phyloP scores from a whole-genome alignment of 768 basidiomycete genomes.

The Brasilioporus rufonigricans region DNA sequence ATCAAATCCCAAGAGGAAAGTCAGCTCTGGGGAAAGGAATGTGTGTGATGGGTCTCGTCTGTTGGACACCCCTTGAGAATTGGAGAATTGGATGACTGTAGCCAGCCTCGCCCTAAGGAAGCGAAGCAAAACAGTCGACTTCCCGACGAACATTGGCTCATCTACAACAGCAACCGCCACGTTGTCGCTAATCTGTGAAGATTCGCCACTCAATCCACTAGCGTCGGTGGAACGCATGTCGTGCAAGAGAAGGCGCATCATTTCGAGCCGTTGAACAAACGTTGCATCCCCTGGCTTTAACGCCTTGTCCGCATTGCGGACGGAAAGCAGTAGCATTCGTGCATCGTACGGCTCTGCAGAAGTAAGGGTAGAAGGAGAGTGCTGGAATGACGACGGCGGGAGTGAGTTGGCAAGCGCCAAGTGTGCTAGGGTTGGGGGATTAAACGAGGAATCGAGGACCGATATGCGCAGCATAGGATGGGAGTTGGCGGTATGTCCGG shows the following conservation, averaged over 20 bases:
- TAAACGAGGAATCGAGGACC: slow-evolving; percentile 90
- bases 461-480: slow-evolving; percentile 48
- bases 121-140: slow-evolving; percentile 56
- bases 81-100: background rate
- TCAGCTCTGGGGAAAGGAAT: slow-evolving; percentile 41
- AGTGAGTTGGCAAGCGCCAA: slow-evolving; percentile 62
- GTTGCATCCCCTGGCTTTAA: slow-evolving; percentile 71
- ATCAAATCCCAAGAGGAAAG: slow-evolving; percentile 80
- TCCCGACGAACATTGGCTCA: slow-evolving; percentile 87
- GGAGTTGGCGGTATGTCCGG: slow-evolving; percentile 8
- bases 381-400: slow-evolving; percentile 18
- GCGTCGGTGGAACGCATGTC: slow-evolving; percentile 32
- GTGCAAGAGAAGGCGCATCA: slow-evolving; percentile 73
- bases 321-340: slow-evolving; percentile 74
- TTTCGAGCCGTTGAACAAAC: slow-evolving; percentile 75
- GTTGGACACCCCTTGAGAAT: slow-evolving; percentile 6
- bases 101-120: slow-evolving; percentile 41
- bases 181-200: slow-evolving; percentile 32
- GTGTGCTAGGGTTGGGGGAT: slow-evolving; percentile 88
- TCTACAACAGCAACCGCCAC: slow-evolving; percentile 80
- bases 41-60: slow-evolving; percentile 3
- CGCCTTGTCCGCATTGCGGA: slow-evolving; percentile 83
- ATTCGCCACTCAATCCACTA: background rate
- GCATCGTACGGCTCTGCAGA: slow-evolving; percentile 54
- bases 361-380: background rate